phyloP scores from a whole-genome alignment of 306 rosid genomes.

The Acacia confusa region DNA sequence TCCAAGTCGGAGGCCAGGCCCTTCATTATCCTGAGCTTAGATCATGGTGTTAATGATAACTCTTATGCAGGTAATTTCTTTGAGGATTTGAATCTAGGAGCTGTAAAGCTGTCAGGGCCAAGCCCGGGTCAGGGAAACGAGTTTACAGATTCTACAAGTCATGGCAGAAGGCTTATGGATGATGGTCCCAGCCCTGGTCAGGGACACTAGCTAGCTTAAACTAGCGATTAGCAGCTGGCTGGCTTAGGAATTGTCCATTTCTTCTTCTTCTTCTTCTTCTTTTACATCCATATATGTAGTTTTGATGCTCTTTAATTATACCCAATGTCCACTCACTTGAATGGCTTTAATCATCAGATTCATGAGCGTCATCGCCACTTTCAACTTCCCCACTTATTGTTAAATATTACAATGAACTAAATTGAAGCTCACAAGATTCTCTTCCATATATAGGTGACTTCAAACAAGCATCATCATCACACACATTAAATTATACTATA shows the following conservation, averaged over 20 bases:
- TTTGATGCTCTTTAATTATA: background rate
- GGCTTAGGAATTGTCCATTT: background rate
- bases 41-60: background rate
- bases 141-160: background rate
- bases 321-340: background rate
- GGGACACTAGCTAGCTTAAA: conserved; percentile 9
- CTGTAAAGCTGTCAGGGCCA: conserved; percentile 19
- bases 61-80: background rate
- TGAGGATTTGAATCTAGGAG: conserved; percentile 19
- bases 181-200: conserved; percentile 8
- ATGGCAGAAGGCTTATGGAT: background rate
- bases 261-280: background rate
- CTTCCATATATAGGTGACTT: background rate
- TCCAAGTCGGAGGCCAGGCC: conserved; percentile 23
- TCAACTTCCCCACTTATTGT: background rate
- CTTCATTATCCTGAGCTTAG: background rate
- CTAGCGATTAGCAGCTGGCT: background rate
- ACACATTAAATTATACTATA: too few relatives aligned
- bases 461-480: too few relatives aligned
- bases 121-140: conserved; percentile 30
- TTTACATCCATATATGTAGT: background rate
- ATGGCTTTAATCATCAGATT: background rate
- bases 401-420: background rate
- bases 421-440: background rate
- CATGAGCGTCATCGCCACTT: background rate